A percentile compares a stretch with the other conserved stretches of the same genome.
Evolutionary conservation across 2,329 filamentous ascomycete species (phyloP).

Genomic region (Microcyclosporella mali): DNA sequence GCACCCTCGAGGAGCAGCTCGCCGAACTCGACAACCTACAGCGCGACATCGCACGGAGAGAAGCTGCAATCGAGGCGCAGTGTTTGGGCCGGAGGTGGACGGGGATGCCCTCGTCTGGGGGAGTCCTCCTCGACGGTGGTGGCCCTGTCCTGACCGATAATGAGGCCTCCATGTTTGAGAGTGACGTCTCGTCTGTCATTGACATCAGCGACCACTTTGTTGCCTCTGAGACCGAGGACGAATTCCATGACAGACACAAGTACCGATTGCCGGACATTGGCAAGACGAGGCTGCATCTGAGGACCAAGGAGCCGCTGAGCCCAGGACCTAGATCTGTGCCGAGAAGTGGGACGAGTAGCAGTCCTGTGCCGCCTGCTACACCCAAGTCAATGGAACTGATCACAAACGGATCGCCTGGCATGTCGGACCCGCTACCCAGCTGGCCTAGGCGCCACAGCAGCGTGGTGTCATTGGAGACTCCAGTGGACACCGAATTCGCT

Average conservation of each 20-base stretch:
- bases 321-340: slow-evolving; percentile 16
- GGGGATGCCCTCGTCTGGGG: slow-evolving; percentile 38
- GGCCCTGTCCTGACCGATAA: slow-evolving; percentile 34
- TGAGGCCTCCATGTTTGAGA: slow-evolving; percentile 35
- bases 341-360: background rate
- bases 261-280: slow-evolving; percentile 66
- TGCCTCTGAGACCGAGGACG: slow-evolving; percentile 45
- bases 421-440: slow-evolving; percentile 4
- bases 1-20: slow-evolving; percentile 64
- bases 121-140: slow-evolving; percentile 25
- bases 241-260: slow-evolving; percentile 62
- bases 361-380: slow-evolving; percentile 15
- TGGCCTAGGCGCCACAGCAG: slow-evolving; percentile 13
- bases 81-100: slow-evolving; percentile 68
- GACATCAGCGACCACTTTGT: slow-evolving; percentile 51
- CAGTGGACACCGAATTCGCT: slow-evolving; percentile 56
- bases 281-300: slow-evolving; percentile 46
- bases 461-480: slow-evolving; percentile 27
- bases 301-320: slow-evolving; percentile 28
- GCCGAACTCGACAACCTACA: slow-evolving; percentile 63
- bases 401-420: slow-evolving; percentile 15
- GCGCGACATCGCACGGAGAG: slow-evolving; percentile 46
- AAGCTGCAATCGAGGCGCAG: slow-evolving; percentile 45
- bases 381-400: slow-evolving; percentile 1
- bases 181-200: slow-evolving; percentile 43